Percentiles rank a stretch among this genome's conserved stretches.
These are phyloP conservation scores for Chrysanthemum lavandulifolium DNA, from an alignment of 129 eudicot genomes.

Conservation along the genomic window DNA sequence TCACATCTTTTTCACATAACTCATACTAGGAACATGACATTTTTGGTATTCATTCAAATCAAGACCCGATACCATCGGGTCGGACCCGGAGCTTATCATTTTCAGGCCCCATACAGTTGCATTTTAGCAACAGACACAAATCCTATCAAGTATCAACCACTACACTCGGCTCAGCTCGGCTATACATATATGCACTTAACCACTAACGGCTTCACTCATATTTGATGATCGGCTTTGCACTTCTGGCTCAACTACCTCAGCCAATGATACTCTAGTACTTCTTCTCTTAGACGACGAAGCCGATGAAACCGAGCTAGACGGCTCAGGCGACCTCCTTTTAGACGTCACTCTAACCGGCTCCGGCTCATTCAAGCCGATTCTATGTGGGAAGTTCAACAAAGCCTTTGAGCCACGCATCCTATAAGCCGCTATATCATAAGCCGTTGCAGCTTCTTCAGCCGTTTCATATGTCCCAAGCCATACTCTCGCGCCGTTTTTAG, in stretches of 20 bases:
- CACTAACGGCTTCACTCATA: constrained; percentile 35
- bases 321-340: constrained; percentile 76
- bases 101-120: constrained; percentile 13
- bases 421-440: constrained; percentile 80
- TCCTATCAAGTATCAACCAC: background rate
- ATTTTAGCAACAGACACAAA: constrained; percentile 16
- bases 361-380: constrained; percentile 66
- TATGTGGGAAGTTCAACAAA: constrained; percentile 67
- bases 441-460: constrained; percentile 87
- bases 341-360: constrained; percentile 73
- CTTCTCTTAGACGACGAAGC: constrained; percentile 59
- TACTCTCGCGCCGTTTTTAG: constrained; percentile 81
- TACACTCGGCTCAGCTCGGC: constrained; percentile 20
- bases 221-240: constrained; percentile 55
- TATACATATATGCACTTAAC: constrained; percentile 22
- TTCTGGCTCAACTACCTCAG: constrained; percentile 51
- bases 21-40: constrained; percentile 1
- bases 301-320: constrained; percentile 40
- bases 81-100: constrained; percentile 5
- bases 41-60: constrained; percentile 18
- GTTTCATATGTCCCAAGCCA: constrained; percentile 95
- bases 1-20: constrained; percentile 20
- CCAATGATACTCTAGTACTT: constrained; percentile 33
- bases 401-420: constrained; percentile 90
- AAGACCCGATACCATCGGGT: constrained; percentile 10